These are phyloP conservation scores for Ascochyta pisi DNA, from an alignment of 2,329 filamentous ascomycete genomes.

Conservation along the genomic window DNA sequence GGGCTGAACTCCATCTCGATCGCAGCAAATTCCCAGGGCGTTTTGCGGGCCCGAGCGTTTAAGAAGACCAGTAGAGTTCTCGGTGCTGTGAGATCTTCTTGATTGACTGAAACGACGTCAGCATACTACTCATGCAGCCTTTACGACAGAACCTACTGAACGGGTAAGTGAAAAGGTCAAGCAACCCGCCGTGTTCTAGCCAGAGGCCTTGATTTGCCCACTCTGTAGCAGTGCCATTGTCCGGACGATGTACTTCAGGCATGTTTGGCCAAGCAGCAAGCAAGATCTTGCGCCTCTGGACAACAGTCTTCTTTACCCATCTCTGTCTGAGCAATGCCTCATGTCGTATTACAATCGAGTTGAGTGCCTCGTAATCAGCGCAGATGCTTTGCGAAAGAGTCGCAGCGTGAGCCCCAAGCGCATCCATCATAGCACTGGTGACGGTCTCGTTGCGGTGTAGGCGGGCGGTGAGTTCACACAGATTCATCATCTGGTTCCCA, in stretches of 20 bases:
- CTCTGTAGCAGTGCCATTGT: neutral
- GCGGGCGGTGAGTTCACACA: no score
- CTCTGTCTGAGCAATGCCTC: conserved; percentile 4
- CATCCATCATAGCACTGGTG: neutral
- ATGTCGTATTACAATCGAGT: conserved; percentile 2
- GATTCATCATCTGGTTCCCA: no score
- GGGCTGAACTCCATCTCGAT: conserved; percentile 7
- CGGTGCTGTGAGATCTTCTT: conserved; percentile 13
- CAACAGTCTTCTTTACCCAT: conserved; percentile 8
- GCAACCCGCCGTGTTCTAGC: no score
- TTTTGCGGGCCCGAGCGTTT: conserved; percentile 10
- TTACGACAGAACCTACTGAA: no score
- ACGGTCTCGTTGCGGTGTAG: no score
- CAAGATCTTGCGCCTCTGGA: conserved; percentile 2
- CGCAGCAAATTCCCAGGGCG: conserved; percentile 3
- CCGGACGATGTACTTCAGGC: neutral
- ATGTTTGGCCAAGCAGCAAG: conserved; percentile 10
- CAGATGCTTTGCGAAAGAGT: neutral
- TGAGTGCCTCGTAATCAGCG: neutral
- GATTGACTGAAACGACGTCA: conserved; percentile 1
- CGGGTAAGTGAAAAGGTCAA: no score
- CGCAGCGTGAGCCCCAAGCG: neutral
- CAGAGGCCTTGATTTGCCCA: no score
- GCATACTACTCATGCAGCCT: neutral
- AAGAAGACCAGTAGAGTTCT: conserved; percentile 5